A percentile compares a stretch with the other conserved stretches of the same genome.
These are phyloP conservation scores for Leccinellum luteum DNA, from an alignment of 768 basidiomycete species.

Conservation along the genomic window DNA sequence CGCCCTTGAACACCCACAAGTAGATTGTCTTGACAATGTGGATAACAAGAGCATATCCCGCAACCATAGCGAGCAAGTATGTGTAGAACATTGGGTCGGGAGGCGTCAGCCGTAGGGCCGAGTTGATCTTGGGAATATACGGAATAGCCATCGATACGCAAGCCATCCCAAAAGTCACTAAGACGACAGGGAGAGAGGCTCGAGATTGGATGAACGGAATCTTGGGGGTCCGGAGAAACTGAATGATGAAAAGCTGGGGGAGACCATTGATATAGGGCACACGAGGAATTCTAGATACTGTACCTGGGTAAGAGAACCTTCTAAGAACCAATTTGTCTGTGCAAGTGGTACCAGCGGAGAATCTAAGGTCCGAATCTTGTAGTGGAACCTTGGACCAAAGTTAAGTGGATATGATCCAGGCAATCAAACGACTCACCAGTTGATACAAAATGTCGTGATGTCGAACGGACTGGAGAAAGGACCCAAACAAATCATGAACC, in stretches of 20 bases:
- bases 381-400: conserved; percentile 26
- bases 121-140: conserved; percentile 31
- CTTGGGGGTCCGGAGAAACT: conserved; percentile 32
- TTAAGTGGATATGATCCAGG: not conserved
- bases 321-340: conserved; percentile 37
- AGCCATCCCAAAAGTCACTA: conserved; percentile 32
- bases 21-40: conserved; percentile 30
- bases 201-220: conserved; percentile 33
- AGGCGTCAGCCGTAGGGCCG: conserved; percentile 27
- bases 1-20: conserved; percentile 27
- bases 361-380: conserved; percentile 26
- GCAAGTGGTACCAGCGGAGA: conserved; percentile 31
- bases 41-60: conserved; percentile 23
- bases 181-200: conserved; percentile 25
- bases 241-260: conserved; percentile 30
- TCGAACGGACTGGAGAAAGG: conserved; percentile 38
- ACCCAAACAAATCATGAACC: conserved; percentile 36
- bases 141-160: conserved; percentile 33
- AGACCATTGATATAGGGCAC: not conserved
- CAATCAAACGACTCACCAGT: conserved; percentile 23
- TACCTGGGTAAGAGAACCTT: conserved; percentile 37
- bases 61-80: conserved; percentile 23
- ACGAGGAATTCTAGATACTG: not conserved
- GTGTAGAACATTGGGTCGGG: conserved; percentile 29
- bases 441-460: conserved; percentile 30